Base-by-base conservation (phyloP, 768 basidiomycete genomes). In the Cystofilobasidium macerans region DNA sequence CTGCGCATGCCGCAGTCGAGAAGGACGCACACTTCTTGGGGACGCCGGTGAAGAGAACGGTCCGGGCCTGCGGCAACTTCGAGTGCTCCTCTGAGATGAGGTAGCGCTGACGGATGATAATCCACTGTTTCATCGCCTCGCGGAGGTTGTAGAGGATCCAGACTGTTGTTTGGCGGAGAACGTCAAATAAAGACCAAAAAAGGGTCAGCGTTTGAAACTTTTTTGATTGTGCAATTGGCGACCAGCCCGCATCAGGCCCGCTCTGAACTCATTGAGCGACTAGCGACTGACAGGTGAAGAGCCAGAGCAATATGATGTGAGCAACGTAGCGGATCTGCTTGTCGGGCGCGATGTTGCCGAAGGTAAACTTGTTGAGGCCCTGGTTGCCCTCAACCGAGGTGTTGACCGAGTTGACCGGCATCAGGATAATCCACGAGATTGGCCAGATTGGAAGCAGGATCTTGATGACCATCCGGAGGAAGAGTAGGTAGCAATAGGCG, bases 401-500 rank as follows among this genome's bases (percentile, higher is more conserved):
- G n/a, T 78, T 78, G 6, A 77, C 80, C 6, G 79, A 73, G 7
- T 85, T 83, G 71, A 87, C 76, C 26, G 94, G 94, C 0, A 98
- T 77, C 36, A 98, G 82, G 65, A 95, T 79, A 58, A 78, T 73
- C 93, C 94, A 97, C 2, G 89, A 88, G 40, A 97, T 33, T 57
- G 90, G 69, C 93, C 90, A 99, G 72, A 95, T 89, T 28, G 95
- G 93, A 8, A 93, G 71, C 74, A 97, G 81, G 30, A 92, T 78
- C 70, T 85, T 82, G 58, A 84, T 74, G 83, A 95, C 87, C 80
- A 97, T 85, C 57, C 86, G 83, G 54, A 86, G 79, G 75, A 88
- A 97, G 61, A 90, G 86, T 53, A 95, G 85, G 71, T 88, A 99
- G 73, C 93, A 86, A 78, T 94, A 99, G 20, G 91, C 88, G 74